Conservation (phyloP, 768 basidiomycete genomes). For the Trametes cinnabarina region DNA sequence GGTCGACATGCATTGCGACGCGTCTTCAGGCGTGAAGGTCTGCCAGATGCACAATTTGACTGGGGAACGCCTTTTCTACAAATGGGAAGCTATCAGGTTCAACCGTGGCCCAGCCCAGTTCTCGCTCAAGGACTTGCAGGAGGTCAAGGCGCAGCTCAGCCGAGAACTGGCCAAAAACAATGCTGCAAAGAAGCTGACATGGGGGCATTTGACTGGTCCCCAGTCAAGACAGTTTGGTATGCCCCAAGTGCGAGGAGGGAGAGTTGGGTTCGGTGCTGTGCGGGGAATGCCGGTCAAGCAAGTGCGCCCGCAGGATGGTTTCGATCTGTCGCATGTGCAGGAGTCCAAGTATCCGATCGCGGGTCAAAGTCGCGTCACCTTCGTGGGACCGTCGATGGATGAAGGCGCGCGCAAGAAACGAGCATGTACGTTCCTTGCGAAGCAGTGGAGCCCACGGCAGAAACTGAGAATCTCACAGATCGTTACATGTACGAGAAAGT, state of each 20-base stretch:
- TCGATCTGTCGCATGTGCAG: constrained; percentile 8
- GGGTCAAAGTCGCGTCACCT: constrained; percentile 31
- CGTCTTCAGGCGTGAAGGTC: constrained; percentile 52
- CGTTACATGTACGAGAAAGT: constrained; percentile 95
- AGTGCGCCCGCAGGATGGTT: constrained; percentile 18
- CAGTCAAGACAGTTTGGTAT: constrained; percentile 12
- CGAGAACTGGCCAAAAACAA: constrained; percentile 34
- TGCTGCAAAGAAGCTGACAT: constrained; percentile 33
- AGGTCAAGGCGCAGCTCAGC: constrained; percentile 40
- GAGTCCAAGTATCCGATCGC: constrained; percentile 18
- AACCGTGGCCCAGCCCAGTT: constrained; percentile 34
- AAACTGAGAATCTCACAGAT: constrained; percentile 50
- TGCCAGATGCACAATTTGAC: constrained; percentile 60
- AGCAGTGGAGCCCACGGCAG: not conserved
- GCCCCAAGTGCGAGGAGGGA: not conserved
- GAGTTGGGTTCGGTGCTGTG: not conserved
- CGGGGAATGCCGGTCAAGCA: constrained; percentile 12
- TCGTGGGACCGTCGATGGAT: constrained; percentile 32
- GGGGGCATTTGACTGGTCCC: constrained; percentile 21
- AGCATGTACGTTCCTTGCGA: constrained; percentile 48
- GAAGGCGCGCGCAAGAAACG: constrained; percentile 41
- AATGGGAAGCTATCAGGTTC: constrained; percentile 59
- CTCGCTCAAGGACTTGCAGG: constrained; percentile 46
- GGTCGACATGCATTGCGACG: no score
- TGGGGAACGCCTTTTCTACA: constrained; percentile 56